phyloP scores from a whole-genome alignment of 2,329 filamentous ascomycete genomes.

The Penicillium frequentans region DNA sequence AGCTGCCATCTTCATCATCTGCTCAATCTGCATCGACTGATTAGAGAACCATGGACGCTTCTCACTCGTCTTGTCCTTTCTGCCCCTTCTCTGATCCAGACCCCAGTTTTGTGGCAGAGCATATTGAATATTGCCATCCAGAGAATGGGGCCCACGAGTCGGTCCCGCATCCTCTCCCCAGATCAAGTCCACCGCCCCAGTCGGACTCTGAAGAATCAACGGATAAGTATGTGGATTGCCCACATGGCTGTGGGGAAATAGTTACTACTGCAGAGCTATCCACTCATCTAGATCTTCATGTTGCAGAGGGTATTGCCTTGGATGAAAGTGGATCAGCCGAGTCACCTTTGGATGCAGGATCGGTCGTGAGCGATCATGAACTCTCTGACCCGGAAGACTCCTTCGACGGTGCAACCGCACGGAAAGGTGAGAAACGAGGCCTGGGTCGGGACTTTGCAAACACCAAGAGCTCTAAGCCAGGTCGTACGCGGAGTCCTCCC shows the following conservation, averaged over 20 bases:
- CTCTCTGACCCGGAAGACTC: conserved; percentile 12
- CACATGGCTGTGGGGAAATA: conserved; percentile 61
- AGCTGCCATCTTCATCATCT: not conserved
- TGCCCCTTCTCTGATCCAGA: conserved; percentile 45
- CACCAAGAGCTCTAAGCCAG: conserved; percentile 11
- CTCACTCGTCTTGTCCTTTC: conserved; percentile 42
- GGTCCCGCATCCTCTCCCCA: conserved; percentile 10
- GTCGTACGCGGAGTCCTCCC: conserved; percentile 15
- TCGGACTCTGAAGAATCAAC: conserved; percentile 12
- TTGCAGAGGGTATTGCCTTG: conserved; percentile 48
- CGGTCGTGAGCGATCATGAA: conserved; percentile 4
- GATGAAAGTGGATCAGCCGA: conserved; percentile 35
- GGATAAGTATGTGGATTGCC: conserved; percentile 53
- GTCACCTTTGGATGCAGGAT: conserved; percentile 4
- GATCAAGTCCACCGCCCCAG: not conserved
- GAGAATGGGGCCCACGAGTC: conserved; percentile 33
- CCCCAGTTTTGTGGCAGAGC: conserved; percentile 41
- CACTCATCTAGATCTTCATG: conserved; percentile 61
- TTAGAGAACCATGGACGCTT: conserved; percentile 2
- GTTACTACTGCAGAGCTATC: conserved; percentile 55
- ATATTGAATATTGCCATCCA: conserved; percentile 48
- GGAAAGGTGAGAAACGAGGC: conserved; percentile 16
- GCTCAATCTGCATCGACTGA: not conserved
- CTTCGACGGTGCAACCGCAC: not conserved
- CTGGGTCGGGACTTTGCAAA: conserved; percentile 13